These are phyloP conservation scores for Syzygium aqueum DNA, from an alignment of 345 rosid genomes.

Conservation along the genomic window DNA sequence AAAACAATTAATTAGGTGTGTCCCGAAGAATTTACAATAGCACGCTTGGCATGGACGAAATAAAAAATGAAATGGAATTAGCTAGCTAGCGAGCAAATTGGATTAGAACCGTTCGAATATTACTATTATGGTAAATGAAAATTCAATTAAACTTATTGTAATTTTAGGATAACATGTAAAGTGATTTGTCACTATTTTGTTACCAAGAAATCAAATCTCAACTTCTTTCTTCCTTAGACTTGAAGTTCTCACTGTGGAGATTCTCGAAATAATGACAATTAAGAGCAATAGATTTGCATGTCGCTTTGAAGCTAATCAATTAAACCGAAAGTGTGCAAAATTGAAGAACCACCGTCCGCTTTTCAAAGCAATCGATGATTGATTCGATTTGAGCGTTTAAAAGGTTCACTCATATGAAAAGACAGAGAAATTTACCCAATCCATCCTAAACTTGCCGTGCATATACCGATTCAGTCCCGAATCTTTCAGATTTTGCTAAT, in stretches of 20 bases:
- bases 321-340: background rate
- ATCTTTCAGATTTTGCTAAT: background rate
- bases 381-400: background rate
- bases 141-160: background rate
- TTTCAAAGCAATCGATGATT: background rate
- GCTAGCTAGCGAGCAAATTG: background rate
- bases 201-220: background rate
- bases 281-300: background rate
- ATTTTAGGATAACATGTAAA: background rate
- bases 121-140: background rate
- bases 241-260: background rate
- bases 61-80: background rate
- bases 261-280: background rate
- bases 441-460: background rate
- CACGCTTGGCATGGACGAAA: rapidly evolving
- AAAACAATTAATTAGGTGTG: background rate
- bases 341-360: background rate
- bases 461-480: too few relatives aligned
- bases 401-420: background rate
- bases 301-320: background rate
- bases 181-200: background rate
- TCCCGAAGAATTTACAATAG: background rate
- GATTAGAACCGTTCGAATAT: background rate
- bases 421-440: background rate
- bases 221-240: background rate